Percentiles rank a stretch among this genome's conserved stretches.
Conservation (phyloP, 1,139 yeast species). For the Geotrichum citri-aurantii region DNA sequence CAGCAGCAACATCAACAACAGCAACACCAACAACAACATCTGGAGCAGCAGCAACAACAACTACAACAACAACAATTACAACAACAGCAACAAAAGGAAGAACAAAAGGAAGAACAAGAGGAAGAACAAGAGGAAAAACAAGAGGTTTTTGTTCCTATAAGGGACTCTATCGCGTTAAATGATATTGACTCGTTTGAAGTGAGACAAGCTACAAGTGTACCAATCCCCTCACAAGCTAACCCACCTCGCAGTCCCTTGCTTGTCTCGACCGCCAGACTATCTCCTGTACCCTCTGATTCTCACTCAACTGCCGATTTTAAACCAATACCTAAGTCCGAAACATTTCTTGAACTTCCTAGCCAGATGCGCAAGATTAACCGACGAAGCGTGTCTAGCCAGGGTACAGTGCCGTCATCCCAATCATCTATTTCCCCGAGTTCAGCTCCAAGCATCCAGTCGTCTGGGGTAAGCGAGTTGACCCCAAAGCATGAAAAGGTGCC, state of each 20-base stretch:
- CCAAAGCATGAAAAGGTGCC: not conserved
- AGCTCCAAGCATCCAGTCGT: not conserved
- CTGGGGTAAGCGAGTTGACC: not conserved
- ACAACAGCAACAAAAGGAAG: not conserved
- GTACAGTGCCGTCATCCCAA: not conserved
- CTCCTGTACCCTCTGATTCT: not conserved
- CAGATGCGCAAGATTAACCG: not conserved
- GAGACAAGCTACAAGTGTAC: slow-evolving; percentile 4
- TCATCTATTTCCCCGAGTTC: not conserved
- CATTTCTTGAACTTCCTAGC: slow-evolving; percentile 13
- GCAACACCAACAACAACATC: not conserved
- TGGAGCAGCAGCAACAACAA: not conserved
- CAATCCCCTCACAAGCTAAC: not conserved
- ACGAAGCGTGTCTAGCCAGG: not conserved
- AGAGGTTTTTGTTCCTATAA: slow-evolving; percentile 2
- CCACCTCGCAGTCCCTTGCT: slow-evolving; percentile 10
- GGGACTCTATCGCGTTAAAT: slow-evolving; percentile 10
- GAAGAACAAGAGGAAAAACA: not conserved
- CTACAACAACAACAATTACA: not conserved
- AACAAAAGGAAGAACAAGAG: not conserved
- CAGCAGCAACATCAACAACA: not conserved
- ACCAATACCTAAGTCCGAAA: not conserved
- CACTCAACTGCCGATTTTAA: not conserved
- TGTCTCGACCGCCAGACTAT: slow-evolving; percentile 3
- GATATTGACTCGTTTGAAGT: slow-evolving; percentile 8